Base-by-base conservation (phyloP, 495 filamentous ascomycete genomes). In the Coniosporium apollinis region DNA sequence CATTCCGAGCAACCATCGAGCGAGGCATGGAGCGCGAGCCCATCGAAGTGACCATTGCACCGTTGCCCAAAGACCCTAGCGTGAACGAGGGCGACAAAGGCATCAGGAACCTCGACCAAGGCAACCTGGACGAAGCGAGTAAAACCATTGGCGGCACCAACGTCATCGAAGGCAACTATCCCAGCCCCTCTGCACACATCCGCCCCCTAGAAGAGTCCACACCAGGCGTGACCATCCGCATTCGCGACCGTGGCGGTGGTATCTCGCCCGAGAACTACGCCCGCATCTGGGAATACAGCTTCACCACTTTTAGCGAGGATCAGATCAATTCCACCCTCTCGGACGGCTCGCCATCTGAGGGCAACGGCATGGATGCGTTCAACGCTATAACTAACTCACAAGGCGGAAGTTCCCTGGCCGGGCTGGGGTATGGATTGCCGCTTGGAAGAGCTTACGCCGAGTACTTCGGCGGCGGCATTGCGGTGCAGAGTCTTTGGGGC, bases 401-500 rank as follows among this genome's bases (percentile, higher is more conserved):
- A 29, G 74, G 74, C 22, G 80, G 73, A 47, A 83, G 76, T 34
- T 85, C 42, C 33, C 38, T 97, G 40, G 89, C 89, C 0, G 85
- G 89, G 1, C 60, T 97, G 18, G 89, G 89, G 2, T 97, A 97
- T 58, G 89, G 89, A 9, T 47, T 97, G 39, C 89, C 89, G 25
- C 57, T 97, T 24, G 83, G 85, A 34, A 69, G 89, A 44, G 87
- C 89, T 0, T 97, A 97, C 58, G 89, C 89, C 0, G 86, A 97
- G 59, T 94, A 96, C 50, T 97, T 97, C 64, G 89, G 89, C 2
- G 89, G 89, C 1, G 83, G 87, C n/a, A 84, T 97, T 43, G 72
- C 71, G 5, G 75, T 97, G 38, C 89, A 96, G 66, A 94, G 82
- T 49, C 51, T 94, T 22, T 93, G 79, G 65, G 89, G 89, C 10